Evolutionary conservation across 805 yeast species (phyloP), one percentile per base, ranked within the genome.

Genomic region (Ogataea nitratoaversa): DNA sequence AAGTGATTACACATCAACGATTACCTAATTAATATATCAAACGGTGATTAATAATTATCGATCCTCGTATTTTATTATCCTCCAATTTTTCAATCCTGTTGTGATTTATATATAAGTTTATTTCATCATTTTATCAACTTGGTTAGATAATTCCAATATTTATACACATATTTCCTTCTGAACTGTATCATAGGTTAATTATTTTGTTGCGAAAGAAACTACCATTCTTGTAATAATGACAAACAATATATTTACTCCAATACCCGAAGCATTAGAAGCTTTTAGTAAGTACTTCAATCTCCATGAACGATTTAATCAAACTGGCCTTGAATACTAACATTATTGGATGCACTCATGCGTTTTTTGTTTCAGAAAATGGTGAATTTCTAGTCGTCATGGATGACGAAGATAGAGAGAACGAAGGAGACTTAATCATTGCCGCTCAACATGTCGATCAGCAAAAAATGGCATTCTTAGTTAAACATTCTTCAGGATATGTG

Each of bases 381-480:
- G 85, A 88, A 61, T 89, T 91, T 56, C 71, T 93, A 35, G 77
- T 93, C 34, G 99, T 93, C n/a, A 84, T 93, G 85, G 99, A 93
- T 62, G 96, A 93, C 59, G 97, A 88, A 62, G 76, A 76, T 57
- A 80, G 99, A 53, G 99, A 93, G 63, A 93, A 93, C 62, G 99
- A 93, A 67, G 99, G 99, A 38, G 99, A 93, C 60, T 71, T 93
- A 56, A 88, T 93, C 52, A 82, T 86, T 36, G 95, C 98, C n/a
- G 99, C 96, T 29, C 79, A 84, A 49, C 70, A 70, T 39, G 71
- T 81, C 50, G 84, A 95, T 30, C 79, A 84, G 33, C 82, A 82
- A 56, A 79, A 89, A 50, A 88, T 93, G 96, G 99, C 98, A 2
- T 93, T 93, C 55, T 67, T 93, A 47, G 95, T 93, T 34, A 81